Percentiles rank a stretch among this genome's conserved stretches.
Evolutionary conservation across 176 grass and related monocot genomes (phyloP).

Genomic region (Carex littledalei): DNA sequence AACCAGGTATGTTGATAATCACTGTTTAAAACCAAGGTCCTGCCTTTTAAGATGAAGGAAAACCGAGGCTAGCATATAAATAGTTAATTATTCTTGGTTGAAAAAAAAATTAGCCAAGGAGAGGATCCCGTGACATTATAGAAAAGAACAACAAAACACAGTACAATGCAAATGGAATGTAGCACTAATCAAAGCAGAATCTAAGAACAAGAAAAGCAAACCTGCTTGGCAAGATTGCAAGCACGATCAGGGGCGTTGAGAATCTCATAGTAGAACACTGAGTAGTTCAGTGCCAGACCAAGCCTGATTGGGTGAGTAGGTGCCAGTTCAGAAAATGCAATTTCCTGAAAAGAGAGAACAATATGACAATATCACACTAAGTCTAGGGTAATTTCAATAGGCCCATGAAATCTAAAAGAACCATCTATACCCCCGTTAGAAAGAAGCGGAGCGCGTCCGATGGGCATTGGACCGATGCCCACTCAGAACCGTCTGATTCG

Average conservation of each 20-base stretch:
- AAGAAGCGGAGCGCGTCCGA: no score
- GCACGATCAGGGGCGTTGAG: constrained; percentile 82
- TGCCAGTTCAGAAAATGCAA: constrained; percentile 65
- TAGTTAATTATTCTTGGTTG: neutral
- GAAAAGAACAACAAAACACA: neutral
- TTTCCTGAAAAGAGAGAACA: constrained; percentile 43
- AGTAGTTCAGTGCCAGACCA: constrained; percentile 83
- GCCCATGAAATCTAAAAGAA: neutral
- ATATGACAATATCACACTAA: neutral
- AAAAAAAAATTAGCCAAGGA: neutral
- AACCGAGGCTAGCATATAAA: neutral
- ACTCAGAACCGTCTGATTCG: no score
- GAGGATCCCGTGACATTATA: neutral
- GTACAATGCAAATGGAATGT: neutral
- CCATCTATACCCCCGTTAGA: neutral
- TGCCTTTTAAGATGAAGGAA: neutral
- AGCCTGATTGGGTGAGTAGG: constrained; percentile 86
- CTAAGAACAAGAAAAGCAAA: constrained; percentile 18
- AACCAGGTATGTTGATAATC: neutral
- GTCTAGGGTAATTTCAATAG: neutral
- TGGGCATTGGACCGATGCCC: no score
- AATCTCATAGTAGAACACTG: constrained; percentile 92
- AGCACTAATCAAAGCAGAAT: neutral
- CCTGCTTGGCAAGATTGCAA: constrained; percentile 86
- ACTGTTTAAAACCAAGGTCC: neutral